Conservation (phyloP, 371 early-diverging fungal genomes). For the Encephalitozoon intestinalis region DNA sequence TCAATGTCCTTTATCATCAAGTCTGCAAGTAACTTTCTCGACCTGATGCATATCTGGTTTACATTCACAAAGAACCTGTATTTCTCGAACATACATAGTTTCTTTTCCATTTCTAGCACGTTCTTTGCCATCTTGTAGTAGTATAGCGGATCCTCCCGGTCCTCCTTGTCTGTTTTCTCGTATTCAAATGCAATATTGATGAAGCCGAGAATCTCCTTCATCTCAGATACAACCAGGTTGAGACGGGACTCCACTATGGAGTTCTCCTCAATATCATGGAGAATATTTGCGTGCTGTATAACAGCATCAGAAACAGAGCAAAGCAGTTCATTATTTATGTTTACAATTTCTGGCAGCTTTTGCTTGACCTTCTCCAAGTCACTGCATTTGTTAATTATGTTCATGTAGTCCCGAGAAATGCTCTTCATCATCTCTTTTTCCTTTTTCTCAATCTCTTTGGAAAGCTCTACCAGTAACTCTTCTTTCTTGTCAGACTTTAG, state of each 20-base stretch:
- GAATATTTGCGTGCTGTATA: not conserved
- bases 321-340: not conserved
- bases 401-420: slow-evolving; percentile 33
- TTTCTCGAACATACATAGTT: not conserved
- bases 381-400: slow-evolving; percentile 40
- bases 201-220: not conserved
- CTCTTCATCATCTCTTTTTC: slow-evolving; percentile 22
- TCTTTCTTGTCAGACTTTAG: slow-evolving; percentile 3
- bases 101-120: not conserved
- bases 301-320: not conserved
- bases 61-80: slow-evolving; percentile 8
- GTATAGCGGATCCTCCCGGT: not conserved
- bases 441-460: slow-evolving; percentile 29
- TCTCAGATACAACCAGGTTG: not conserved
- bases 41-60: not conserved
- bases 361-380: slow-evolving; percentile 19
- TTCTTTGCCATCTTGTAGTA: slow-evolving; percentile 4
- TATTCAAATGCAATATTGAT: not conserved
- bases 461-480: not conserved
- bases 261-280: slow-evolving; percentile 9
- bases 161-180: not conserved
- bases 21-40: not conserved
- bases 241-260: not conserved
- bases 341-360: not conserved
- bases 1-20: not conserved